phyloP scores from a whole-genome alignment of 345 rosid species.

The Melastoma malabathricum region DNA sequence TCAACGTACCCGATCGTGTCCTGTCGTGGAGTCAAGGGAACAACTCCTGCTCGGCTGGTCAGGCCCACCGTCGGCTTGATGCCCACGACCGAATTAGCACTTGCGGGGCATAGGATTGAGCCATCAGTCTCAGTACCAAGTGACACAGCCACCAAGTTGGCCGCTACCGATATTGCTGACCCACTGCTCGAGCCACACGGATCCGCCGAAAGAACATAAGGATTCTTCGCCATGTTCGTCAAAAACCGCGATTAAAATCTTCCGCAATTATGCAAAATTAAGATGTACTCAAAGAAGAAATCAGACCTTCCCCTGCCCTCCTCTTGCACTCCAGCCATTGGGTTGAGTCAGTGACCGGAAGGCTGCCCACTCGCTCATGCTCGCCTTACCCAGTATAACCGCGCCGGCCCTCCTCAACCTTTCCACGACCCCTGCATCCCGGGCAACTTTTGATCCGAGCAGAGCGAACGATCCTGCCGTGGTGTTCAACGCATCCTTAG shows the following conservation, averaged over 20 bases:
- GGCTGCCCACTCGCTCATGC: slow-evolving; percentile 46
- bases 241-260: background rate
- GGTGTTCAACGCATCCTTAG: slow-evolving; percentile 37
- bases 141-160: slow-evolving; percentile 29
- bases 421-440: slow-evolving; percentile 36
- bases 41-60: slow-evolving; percentile 65
- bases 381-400: slow-evolving; percentile 40
- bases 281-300: slow-evolving; percentile 1
- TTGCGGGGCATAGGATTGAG: slow-evolving; percentile 51
- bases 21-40: slow-evolving; percentile 50
- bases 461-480: slow-evolving; percentile 39
- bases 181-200: slow-evolving; percentile 15
- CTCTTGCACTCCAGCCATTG: slow-evolving; percentile 32
- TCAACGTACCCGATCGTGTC: slow-evolving; percentile 44
- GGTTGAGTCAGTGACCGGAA: slow-evolving; percentile 15
- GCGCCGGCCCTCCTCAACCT: slow-evolving; percentile 39
- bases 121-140: slow-evolving; percentile 73
- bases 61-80: slow-evolving; percentile 69
- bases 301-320: slow-evolving; percentile 38
- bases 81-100: slow-evolving; percentile 50
- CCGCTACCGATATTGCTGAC: slow-evolving; percentile 8
- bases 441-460: slow-evolving; percentile 26
- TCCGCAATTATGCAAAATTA: background rate
- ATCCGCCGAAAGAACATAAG: slow-evolving; percentile 10
- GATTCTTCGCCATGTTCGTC: slow-evolving; percentile 11